A percentile compares a stretch with the other conserved stretches of the same genome.
Evolutionary conservation across 176 grass and related monocot species (phyloP).

Genomic region (Hordeum vulgare): DNA sequence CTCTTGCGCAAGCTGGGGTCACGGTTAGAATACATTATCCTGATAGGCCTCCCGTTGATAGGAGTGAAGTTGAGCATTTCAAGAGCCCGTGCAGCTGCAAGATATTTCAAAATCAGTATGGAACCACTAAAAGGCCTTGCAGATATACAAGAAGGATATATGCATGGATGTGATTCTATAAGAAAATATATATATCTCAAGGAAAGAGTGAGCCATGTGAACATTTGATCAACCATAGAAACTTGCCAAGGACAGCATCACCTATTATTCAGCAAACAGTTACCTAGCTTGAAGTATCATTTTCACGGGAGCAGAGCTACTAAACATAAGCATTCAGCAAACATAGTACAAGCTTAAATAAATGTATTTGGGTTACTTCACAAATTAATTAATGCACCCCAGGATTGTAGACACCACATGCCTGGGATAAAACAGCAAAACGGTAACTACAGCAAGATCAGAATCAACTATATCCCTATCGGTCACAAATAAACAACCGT

Average conservation of each 20-base stretch:
- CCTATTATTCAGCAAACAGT: not conserved
- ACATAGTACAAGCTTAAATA: not conserved
- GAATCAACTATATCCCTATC: not conserved
- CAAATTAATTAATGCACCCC: not conserved
- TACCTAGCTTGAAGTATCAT: not conserved
- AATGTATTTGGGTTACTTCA: not conserved
- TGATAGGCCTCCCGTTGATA: slow-evolving; percentile 88
- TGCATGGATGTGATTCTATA: not conserved
- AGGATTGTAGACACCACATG: not conserved
- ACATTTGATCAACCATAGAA: not conserved
- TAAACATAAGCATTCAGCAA: not conserved
- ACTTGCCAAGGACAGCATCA: not conserved
- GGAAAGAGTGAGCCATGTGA: not conserved
- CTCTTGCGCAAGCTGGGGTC: slow-evolving; percentile 84
- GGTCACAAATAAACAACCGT: not conserved
- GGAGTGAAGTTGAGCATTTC: slow-evolving; percentile 84
- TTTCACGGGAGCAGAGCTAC: not conserved
- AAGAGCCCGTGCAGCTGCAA: slow-evolving; percentile 74
- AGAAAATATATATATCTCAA: not conserved
- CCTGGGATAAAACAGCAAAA: not conserved
- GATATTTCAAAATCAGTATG: slow-evolving; percentile 14
- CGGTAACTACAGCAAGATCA: not conserved
- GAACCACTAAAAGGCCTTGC: not conserved
- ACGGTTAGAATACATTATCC: slow-evolving; percentile 97
- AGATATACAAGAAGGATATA: not conserved